phyloP scores from a whole-genome alignment of 305 asterid species.

The Plantago coronopus region DNA sequence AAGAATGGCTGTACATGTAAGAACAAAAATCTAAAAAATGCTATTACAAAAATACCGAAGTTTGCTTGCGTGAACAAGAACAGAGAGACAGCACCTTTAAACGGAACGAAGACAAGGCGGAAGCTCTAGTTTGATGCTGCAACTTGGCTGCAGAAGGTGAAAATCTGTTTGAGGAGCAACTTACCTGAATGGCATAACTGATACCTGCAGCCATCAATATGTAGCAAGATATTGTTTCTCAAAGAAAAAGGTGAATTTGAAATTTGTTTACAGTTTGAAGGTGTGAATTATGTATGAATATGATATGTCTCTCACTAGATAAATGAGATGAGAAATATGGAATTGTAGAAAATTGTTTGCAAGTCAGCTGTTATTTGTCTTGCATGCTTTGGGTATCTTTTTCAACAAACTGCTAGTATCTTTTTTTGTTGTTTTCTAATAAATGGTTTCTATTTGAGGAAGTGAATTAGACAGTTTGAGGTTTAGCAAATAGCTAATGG shows the following conservation, averaged over 20 bases:
- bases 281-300: not conserved
- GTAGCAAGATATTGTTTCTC: not conserved
- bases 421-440: no score
- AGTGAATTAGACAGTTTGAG: no score
- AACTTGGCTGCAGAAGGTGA: constrained; percentile 14
- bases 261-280: not conserved
- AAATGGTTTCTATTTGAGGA: not conserved
- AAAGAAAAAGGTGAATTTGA: not conserved
- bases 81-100: constrained; percentile 19
- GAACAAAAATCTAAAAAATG: not conserved
- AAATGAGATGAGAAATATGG: not conserved
- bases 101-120: constrained; percentile 21
- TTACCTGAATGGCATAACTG: constrained; percentile 9
- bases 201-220: constrained; percentile 18
- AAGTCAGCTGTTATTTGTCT: not conserved
- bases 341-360: not conserved
- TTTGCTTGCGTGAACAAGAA: constrained; percentile 14
- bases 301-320: no score
- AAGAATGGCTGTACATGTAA: constrained; percentile 24
- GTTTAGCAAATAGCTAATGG: no score
- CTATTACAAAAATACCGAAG: not conserved
- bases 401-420: no score
- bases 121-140: constrained; percentile 4
- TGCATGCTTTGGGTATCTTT: constrained; percentile 9
- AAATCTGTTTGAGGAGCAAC: constrained; percentile 27